Conservation (phyloP, 2,329 filamentous ascomycete genomes). For the Mycosphaerella arachidis region DNA sequence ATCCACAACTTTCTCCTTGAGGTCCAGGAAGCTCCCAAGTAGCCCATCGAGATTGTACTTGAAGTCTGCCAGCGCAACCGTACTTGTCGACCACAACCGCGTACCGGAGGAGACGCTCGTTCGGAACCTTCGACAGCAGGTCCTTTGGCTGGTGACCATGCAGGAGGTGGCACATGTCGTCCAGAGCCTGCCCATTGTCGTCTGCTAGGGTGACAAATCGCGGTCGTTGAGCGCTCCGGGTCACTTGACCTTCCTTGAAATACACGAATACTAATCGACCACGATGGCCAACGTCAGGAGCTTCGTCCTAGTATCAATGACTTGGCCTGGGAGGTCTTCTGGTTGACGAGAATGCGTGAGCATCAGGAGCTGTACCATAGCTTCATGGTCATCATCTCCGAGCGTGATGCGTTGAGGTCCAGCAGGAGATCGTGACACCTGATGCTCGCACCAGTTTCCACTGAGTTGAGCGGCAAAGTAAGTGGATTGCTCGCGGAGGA, state of each 20-base stretch:
- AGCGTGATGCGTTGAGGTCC: no score
- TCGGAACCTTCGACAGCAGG: not conserved
- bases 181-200: not conserved
- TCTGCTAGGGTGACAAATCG: not conserved
- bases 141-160: not conserved
- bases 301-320: no score
- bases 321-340: no score
- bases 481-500: no score
- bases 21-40: not conserved
- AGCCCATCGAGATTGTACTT: not conserved
- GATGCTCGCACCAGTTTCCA: no score
- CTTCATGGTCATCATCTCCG: no score
- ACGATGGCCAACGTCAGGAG: no score
- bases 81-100: not conserved
- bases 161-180: conserved; percentile 1
- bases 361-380: no score
- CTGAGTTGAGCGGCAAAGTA: no score
- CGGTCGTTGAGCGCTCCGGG: not conserved
- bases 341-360: no score
- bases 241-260: conserved; percentile 5
- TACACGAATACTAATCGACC: no score
- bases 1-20: not conserved
- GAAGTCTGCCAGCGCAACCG: not conserved
- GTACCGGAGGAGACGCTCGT: not conserved
- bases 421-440: no score